Percentiles rank a stretch among this genome's conserved stretches.
phyloP scores from a whole-genome alignment of 164 flowering plant species.

The Kingdonia uniflora region DNA sequence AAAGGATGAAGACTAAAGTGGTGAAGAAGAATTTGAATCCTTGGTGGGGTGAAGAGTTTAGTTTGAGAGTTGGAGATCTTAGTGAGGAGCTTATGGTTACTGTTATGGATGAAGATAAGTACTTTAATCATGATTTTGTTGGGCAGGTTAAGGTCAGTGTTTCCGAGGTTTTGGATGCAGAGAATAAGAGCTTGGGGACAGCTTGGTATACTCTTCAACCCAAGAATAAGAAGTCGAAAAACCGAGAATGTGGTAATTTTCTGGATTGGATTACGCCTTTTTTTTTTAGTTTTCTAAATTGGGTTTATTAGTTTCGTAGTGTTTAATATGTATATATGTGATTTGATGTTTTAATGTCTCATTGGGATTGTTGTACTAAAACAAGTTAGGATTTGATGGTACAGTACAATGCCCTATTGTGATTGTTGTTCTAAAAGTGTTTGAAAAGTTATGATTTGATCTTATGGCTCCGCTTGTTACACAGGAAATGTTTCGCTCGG shows the following conservation, averaged over 20 bases:
- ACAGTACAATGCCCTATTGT: no score
- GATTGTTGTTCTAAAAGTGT: no score
- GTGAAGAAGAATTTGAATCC: slow-evolving; percentile 82
- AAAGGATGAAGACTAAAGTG: slow-evolving; percentile 55
- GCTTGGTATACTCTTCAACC: slow-evolving; percentile 72
- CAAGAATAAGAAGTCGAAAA: slow-evolving; percentile 62
- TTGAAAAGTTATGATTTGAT: no score
- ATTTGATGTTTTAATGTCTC: not conserved
- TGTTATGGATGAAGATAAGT: slow-evolving; percentile 85
- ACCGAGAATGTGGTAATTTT: slow-evolving; percentile 62
- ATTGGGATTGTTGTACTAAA: not conserved
- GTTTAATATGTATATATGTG: not conserved
- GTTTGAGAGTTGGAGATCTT: slow-evolving; percentile 74
- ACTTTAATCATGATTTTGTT: slow-evolving; percentile 80
- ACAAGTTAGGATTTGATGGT: no score
- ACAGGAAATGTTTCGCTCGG: no score
- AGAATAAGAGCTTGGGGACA: slow-evolving; percentile 52
- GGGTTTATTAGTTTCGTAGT: not conserved
- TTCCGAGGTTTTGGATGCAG: slow-evolving; percentile 55
- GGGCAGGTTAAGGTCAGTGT: slow-evolving; percentile 62
- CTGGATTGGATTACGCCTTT: not conserved
- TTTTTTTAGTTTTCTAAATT: not conserved
- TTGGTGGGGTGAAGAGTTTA: slow-evolving; percentile 72
- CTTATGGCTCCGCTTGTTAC: no score
- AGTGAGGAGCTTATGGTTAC: slow-evolving; percentile 53